Conservation (phyloP, 2,329 filamentous ascomycete genomes). For the Lecanicillium sp. region DNA sequence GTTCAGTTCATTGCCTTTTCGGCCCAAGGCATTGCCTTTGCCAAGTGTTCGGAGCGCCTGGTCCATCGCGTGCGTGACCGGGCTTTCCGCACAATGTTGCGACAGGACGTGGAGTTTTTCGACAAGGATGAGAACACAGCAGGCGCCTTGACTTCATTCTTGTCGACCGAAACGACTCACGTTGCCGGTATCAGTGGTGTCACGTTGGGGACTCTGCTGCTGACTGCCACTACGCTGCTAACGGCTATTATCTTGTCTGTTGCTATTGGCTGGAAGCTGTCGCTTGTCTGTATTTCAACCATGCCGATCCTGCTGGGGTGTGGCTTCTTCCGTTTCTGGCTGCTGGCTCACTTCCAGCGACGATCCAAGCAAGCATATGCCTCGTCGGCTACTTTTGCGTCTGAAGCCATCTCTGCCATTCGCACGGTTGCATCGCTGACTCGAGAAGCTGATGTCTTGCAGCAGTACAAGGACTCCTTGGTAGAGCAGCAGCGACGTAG, state of each 20-base stretch:
- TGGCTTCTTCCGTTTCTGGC: conserved; percentile 82
- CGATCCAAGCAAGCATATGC: conserved; percentile 75
- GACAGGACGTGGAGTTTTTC: conserved; percentile 89
- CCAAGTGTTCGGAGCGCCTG: conserved; percentile 77
- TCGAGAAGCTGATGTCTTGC: conserved; percentile 72
- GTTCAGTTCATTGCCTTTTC: conserved; percentile 63
- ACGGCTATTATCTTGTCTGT: conserved; percentile 62
- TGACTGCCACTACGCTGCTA: conserved; percentile 71
- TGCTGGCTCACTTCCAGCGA: conserved; percentile 69
- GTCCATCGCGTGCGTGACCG: conserved; percentile 74
- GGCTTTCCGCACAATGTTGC: conserved; percentile 79
- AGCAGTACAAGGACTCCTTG: conserved; percentile 60
- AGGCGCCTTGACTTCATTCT: conserved; percentile 78
- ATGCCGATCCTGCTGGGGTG: conserved; percentile 71
- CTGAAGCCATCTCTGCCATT: conserved; percentile 89
- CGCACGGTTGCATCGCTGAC: conserved; percentile 89
- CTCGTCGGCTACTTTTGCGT: conserved; percentile 75
- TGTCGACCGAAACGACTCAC: conserved; percentile 84
- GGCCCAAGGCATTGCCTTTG: conserved; percentile 66
- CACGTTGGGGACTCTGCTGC: conserved; percentile 78
- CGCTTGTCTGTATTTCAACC: conserved; percentile 70
- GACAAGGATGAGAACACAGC: conserved; percentile 83
- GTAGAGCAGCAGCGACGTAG: conserved; percentile 58
- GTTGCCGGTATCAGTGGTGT: conserved; percentile 80
- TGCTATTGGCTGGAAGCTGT: conserved; percentile 81